phyloP scores from a whole-genome alignment of 768 basidiomycete genomes.

The Lentinula aciculospora region DNA sequence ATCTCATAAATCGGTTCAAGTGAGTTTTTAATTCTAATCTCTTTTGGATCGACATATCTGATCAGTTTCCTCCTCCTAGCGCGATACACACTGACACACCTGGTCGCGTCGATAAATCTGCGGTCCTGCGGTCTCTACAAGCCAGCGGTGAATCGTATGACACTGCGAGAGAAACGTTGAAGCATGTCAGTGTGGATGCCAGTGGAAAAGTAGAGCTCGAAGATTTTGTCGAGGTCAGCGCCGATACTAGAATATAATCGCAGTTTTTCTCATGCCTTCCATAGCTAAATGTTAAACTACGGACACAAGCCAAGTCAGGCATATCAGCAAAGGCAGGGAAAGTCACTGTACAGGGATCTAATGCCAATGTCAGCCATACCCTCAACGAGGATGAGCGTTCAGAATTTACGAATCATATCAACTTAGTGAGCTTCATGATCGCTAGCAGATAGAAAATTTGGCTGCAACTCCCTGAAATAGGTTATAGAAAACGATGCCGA shows the following conservation, averaged over 20 bases:
- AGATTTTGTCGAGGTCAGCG: constrained; percentile 94
- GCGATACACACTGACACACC: constrained; percentile 73
- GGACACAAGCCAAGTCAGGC: constrained; percentile 40
- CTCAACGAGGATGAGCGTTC: constrained; percentile 94
- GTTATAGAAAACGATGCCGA: constrained; percentile 90
- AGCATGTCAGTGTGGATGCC: constrained; percentile 90
- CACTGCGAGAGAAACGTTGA: constrained; percentile 82
- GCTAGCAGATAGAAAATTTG: not conserved
- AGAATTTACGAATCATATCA: constrained; percentile 99
- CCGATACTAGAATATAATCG: constrained; percentile 6
- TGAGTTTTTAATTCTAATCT: constrained; percentile 34
- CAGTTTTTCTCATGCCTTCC: not conserved
- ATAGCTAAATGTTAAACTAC: constrained; percentile 80
- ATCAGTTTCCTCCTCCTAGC: constrained; percentile 29
- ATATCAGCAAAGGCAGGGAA: constrained; percentile 73
- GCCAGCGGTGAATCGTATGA: constrained; percentile 86
- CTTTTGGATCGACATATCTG: not conserved
- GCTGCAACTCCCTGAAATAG: constrained; percentile 33
- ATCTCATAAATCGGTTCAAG: constrained; percentile 96
- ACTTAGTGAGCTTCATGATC: constrained; percentile 52
- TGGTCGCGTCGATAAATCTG: constrained; percentile 77
- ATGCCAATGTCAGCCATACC: constrained; percentile 93
- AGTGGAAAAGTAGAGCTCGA: constrained; percentile 96
- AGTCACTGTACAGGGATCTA: constrained; percentile 91
- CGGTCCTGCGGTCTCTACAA: constrained; percentile 75